Evolutionary conservation across 176 grass and related monocot species (phyloP).

Genomic region (Carex cristatella): DNA sequence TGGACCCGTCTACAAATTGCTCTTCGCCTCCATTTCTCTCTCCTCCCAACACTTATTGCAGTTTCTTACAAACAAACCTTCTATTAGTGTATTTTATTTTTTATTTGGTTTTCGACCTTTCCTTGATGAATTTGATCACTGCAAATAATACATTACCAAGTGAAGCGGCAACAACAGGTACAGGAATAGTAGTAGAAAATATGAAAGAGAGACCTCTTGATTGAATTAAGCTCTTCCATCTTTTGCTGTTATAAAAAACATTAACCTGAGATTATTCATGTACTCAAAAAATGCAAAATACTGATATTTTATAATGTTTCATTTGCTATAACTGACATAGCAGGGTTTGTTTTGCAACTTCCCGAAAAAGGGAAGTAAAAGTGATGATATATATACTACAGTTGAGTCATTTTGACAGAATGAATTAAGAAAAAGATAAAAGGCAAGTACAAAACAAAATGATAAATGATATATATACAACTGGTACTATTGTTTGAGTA

Average conservation of each 20-base stretch:
- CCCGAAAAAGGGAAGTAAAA: not conserved
- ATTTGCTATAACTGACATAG: not conserved
- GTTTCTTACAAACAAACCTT: slow-evolving; percentile 40
- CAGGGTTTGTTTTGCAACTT: not conserved
- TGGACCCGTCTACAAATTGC: slow-evolving; percentile 66
- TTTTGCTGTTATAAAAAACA: slow-evolving; percentile 50
- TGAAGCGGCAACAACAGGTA: slow-evolving; percentile 73
- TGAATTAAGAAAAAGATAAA: not conserved
- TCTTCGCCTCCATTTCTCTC: slow-evolving; percentile 66
- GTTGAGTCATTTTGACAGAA: not conserved
- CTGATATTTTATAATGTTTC: no score
- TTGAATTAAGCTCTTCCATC: slow-evolving; percentile 81
- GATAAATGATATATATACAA: not conserved
- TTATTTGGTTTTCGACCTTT: not conserved
- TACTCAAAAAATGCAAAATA: no score
- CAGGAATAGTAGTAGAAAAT: slow-evolving; percentile 82
- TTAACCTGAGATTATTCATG: slow-evolving; percentile 11
- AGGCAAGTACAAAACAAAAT: not conserved
- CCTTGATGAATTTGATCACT: no score
- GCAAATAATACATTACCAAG: slow-evolving; percentile 41
- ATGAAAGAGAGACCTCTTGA: slow-evolving; percentile 85
- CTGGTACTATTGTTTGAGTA: not conserved
- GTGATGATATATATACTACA: no score
- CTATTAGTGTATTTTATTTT: not conserved
- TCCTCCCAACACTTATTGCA: slow-evolving; percentile 58